phyloP scores from a whole-genome alignment of 768 basidiomycete species.

The Mycena amicta region DNA sequence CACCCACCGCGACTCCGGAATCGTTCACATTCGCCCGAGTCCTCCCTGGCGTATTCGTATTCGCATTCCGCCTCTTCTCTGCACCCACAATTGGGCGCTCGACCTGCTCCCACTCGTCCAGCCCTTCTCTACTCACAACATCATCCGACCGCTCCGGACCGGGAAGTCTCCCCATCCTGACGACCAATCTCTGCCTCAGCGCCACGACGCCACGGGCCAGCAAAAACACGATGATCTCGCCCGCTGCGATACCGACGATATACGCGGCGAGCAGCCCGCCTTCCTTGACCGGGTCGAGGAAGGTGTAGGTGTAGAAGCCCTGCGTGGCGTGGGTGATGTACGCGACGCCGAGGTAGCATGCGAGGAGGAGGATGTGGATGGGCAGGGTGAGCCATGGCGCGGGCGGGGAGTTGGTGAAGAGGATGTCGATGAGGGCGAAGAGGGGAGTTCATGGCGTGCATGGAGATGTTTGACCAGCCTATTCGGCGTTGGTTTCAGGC shows the following conservation, averaged over 20 bases:
- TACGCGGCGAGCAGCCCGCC: slow-evolving; percentile 55
- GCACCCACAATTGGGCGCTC: slow-evolving; percentile 22
- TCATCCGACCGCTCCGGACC: not conserved
- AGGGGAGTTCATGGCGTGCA: slow-evolving; percentile 62
- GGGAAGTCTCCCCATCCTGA: slow-evolving; percentile 8
- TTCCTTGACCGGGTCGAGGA: slow-evolving; percentile 57
- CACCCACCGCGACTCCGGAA: not conserved
- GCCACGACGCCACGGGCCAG: slow-evolving; percentile 45
- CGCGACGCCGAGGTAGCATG: slow-evolving; percentile 62
- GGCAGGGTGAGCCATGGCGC: slow-evolving; percentile 55
- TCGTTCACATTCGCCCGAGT: not conserved
- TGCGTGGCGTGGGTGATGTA: slow-evolving; percentile 66
- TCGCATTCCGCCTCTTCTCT: not conserved
- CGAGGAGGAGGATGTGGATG: slow-evolving; percentile 51
- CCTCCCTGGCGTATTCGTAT: not conserved
- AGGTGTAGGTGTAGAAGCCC: slow-evolving; percentile 66
- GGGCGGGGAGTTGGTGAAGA: slow-evolving; percentile 54
- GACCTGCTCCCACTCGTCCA: slow-evolving; percentile 52
- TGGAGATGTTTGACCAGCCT: slow-evolving; percentile 64
- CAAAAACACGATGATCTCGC: slow-evolving; percentile 52
- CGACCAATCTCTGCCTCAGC: slow-evolving; percentile 38
- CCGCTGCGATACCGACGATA: slow-evolving; percentile 60
- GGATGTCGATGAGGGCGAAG: slow-evolving; percentile 60
- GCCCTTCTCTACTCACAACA: slow-evolving; percentile 21
- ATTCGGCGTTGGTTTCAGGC: slow-evolving; percentile 3